Evolutionary conservation across 179 eudicot species (phyloP).

Genomic region (Silene coronaria): DNA sequence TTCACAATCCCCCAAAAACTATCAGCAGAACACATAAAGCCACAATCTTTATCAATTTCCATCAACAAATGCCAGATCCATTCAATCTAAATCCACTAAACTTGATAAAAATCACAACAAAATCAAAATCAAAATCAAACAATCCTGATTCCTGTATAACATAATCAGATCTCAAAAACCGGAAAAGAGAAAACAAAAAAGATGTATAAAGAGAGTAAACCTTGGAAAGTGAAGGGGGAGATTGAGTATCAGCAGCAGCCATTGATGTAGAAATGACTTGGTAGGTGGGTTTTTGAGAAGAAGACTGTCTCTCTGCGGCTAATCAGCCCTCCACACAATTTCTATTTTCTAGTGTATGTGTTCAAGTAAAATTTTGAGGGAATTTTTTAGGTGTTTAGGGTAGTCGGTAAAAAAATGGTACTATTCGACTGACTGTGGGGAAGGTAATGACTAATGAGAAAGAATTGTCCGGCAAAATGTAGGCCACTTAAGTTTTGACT

Average conservation of each 20-base stretch:
- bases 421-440: background rate
- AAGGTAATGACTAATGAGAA: background rate
- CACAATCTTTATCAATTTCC: background rate
- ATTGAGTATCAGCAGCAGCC: constrained; percentile 24
- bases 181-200: background rate
- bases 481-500: constrained; percentile 11
- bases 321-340: background rate
- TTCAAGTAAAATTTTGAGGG: background rate
- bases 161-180: background rate
- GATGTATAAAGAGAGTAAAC: constrained; percentile 14
- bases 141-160: background rate
- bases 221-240: constrained; percentile 36
- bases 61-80: constrained; percentile 17
- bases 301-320: constrained; percentile 1
- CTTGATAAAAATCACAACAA: background rate
- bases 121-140: background rate
- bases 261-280: constrained; percentile 8
- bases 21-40: background rate
- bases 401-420: constrained; percentile 20
- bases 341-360: background rate
- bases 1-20: background rate
- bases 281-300: background rate
- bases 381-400: constrained; percentile 18
- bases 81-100: background rate
- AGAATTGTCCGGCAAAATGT: background rate